Conservation (phyloP, 495 filamentous ascomycete genomes). For the Tuber umbilicatum region DNA sequence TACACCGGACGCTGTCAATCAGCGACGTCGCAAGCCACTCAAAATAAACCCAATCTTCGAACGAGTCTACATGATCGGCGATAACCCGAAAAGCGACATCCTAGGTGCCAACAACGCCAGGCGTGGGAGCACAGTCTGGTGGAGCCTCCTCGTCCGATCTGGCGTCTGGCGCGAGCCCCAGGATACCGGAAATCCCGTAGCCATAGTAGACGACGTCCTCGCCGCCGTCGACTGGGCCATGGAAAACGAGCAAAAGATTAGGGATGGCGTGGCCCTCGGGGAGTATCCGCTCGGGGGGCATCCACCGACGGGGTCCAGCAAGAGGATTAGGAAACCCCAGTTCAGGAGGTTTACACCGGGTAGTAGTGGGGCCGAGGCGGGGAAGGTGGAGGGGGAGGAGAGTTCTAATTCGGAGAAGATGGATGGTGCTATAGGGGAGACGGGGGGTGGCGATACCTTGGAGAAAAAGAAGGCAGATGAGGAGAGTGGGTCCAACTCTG, state of each 20-base stretch:
- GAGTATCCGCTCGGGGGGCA: background rate
- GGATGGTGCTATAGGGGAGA: background rate
- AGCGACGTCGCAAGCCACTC: background rate
- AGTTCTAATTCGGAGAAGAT: background rate
- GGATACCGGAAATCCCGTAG: conserved; percentile 49
- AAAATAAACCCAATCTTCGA: background rate
- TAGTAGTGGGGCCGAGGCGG: background rate
- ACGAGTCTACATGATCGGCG: conserved; percentile 92
- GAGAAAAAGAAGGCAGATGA: background rate
- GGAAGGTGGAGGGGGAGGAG: background rate
- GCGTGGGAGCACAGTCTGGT: conserved; percentile 63
- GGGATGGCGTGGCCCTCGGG: background rate
- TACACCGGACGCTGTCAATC: background rate
- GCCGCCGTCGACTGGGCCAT: conserved; percentile 61
- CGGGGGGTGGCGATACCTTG: background rate
- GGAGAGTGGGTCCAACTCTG: background rate
- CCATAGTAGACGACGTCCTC: conserved; percentile 61
- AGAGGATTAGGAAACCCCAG: background rate
- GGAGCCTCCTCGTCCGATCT: conserved; percentile 72
- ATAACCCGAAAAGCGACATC: conserved; percentile 92
- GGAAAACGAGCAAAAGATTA: conserved; percentile 38
- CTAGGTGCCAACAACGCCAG: conserved; percentile 71
- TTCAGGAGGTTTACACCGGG: background rate
- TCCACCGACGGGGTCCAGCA: background rate
- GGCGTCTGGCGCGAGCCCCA: conserved; percentile 66